Conservation (phyloP, 2,329 filamentous ascomycete species). For the Penicillium digitatum region DNA sequence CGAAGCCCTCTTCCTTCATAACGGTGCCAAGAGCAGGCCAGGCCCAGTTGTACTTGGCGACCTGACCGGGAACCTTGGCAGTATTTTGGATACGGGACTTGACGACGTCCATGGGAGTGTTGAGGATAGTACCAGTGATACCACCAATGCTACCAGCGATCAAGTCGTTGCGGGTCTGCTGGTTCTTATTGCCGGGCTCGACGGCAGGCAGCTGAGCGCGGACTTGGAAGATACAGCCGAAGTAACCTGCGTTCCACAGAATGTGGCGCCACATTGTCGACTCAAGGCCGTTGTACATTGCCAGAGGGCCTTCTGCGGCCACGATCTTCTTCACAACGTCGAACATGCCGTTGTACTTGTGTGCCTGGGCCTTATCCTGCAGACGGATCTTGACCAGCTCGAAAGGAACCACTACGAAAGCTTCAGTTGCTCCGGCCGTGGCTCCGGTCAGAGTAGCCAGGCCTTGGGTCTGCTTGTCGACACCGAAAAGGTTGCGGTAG, state of each 20-base stretch:
- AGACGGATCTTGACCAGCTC: conserved; percentile 98
- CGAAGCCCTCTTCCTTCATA: conserved; percentile 87
- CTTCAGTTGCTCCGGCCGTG: conserved; percentile 88
- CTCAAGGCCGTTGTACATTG: conserved; percentile 95
- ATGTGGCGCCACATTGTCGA: conserved; percentile 95
- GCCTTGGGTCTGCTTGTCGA: conserved; percentile 82
- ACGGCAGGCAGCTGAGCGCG: conserved; percentile 75
- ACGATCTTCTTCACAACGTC: conserved; percentile 64
- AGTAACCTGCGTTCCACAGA: conserved; percentile 93
- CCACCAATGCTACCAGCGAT: conserved; percentile 83
- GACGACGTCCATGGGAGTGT: conserved; percentile 95
- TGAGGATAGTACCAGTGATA: conserved; percentile 83
- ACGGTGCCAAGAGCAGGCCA: conserved; percentile 83
- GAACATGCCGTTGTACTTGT: conserved; percentile 58
- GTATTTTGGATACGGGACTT: conserved; percentile 98
- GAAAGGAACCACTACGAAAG: conserved; percentile 96
- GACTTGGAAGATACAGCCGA: conserved; percentile 98
- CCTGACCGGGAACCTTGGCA: conserved; percentile 70
- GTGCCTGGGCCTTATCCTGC: conserved; percentile 88
- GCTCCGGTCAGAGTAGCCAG: conserved; percentile 92
- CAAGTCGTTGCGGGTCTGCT: conserved; percentile 81
- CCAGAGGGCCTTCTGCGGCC: conserved; percentile 74
- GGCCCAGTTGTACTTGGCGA: conserved; percentile 98
- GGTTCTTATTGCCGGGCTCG: conserved; percentile 64
- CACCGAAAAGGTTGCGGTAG: conserved; percentile 82